These are phyloP conservation scores for Exophiala viscosa DNA, from an alignment of 2,329 filamentous ascomycete species.

Conservation along the genomic window DNA sequence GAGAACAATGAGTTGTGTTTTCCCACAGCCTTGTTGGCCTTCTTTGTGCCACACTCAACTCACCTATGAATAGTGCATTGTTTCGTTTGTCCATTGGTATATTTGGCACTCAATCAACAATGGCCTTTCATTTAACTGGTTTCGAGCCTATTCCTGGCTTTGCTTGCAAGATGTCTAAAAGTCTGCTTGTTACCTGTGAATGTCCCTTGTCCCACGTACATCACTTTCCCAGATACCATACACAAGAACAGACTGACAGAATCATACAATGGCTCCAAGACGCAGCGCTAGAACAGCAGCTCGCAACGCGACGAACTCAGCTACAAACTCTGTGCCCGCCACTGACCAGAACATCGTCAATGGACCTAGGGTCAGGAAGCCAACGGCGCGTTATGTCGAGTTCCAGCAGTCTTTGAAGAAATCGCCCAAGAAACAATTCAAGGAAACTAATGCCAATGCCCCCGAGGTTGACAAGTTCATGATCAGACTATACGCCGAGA, in stretches of 20 bases:
- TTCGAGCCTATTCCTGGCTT: conserved; percentile 4
- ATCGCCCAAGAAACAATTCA: not conserved
- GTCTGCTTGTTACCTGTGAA: not conserved
- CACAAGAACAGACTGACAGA: not conserved
- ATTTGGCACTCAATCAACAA: conserved; percentile 3
- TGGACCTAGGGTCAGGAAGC: not conserved
- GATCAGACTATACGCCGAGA: not conserved
- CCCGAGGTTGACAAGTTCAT: not conserved
- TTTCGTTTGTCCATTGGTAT: not conserved
- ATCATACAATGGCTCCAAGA: not conserved
- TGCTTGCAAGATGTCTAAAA: not conserved
- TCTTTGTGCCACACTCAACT: conserved; percentile 3
- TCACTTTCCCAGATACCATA: not conserved
- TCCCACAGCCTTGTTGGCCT: conserved; percentile 16
- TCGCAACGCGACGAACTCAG: not conserved
- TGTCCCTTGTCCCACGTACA: not conserved
- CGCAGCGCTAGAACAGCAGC: not conserved
- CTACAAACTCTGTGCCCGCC: not conserved
- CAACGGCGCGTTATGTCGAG: not conserved
- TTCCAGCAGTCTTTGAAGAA: not conserved
- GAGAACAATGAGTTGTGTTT: conserved; percentile 3
- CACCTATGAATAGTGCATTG: not conserved
- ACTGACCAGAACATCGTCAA: not conserved
- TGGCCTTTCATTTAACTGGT: not conserved
- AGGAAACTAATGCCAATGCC: not conserved